Conservation (phyloP, 305 asterid species). For the Fraxinus latifolia region DNA sequence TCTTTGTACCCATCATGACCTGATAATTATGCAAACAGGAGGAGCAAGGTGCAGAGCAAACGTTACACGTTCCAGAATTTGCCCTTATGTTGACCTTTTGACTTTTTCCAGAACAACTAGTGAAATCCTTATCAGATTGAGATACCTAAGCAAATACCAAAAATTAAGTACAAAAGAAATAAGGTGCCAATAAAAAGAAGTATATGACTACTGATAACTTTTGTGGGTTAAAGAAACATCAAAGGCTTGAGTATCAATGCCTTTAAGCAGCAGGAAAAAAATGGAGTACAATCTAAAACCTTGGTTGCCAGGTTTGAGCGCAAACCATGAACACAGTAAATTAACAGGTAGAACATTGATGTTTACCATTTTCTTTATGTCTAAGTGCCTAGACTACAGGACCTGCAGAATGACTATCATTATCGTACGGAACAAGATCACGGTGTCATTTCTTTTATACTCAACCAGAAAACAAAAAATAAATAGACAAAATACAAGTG, state of each 20-base stretch:
- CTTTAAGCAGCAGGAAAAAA: not conserved
- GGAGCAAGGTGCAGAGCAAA: constrained; percentile 65
- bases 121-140: constrained; percentile 34
- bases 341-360: not conserved
- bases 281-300: not conserved
- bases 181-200: constrained; percentile 20
- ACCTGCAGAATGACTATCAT: not conserved
- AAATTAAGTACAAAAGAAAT: not conserved
- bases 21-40: constrained; percentile 59
- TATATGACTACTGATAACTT: not conserved
- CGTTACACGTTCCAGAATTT: constrained; percentile 57
- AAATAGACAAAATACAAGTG: not conserved
- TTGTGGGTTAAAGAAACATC: not conserved
- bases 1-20: constrained; percentile 46
- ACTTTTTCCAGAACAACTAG: constrained; percentile 32
- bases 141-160: constrained; percentile 39
- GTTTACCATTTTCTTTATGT: not conserved
- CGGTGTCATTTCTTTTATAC: not conserved
- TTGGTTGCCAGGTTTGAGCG: not conserved
- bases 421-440: not conserved
- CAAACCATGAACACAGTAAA: not conserved
- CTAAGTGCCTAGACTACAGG: not conserved
- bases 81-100: constrained; percentile 32
- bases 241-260: not conserved
- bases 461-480: not conserved